Percentiles rank a stretch among this genome's conserved stretches.
phyloP scores from a whole-genome alignment of 805 yeast genomes.

The Cyberlindnera bimundalis region DNA sequence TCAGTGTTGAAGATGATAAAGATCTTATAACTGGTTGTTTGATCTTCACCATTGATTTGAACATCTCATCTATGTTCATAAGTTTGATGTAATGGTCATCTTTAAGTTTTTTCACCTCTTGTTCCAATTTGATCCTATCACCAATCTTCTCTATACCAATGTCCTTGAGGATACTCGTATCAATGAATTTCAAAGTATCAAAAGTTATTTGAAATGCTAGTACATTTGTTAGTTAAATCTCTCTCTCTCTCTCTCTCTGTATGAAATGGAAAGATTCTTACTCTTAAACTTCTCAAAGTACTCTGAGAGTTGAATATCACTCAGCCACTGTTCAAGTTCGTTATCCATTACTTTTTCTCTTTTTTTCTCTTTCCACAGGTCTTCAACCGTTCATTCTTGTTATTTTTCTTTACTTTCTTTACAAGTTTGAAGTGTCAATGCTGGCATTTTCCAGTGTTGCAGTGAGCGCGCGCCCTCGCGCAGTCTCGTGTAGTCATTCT shows the following conservation, averaged over 20 bases:
- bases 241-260: too few relatives aligned
- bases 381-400: too few relatives aligned
- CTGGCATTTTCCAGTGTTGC: neutral
- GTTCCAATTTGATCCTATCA: conserved; percentile 69
- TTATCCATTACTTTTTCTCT: neutral
- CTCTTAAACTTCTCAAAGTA: conserved; percentile 9
- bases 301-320: conserved; percentile 4
- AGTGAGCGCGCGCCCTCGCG: too few relatives aligned
- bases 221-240: neutral
- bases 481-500: too few relatives aligned
- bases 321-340: conserved; percentile 15
- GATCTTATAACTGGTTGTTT: conserved; percentile 6
- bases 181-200: conserved; percentile 37
- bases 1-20: conserved; percentile 6
- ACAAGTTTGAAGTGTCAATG: neutral
- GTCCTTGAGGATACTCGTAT: conserved; percentile 60
- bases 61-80: conserved; percentile 17
- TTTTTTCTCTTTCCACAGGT: too few relatives aligned
- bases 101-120: conserved; percentile 47
- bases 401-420: too few relatives aligned
- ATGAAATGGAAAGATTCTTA: too few relatives aligned
- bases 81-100: conserved; percentile 10
- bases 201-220: conserved; percentile 16
- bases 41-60: conserved; percentile 10
- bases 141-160: conserved; percentile 78